Percentiles rank a stretch among this genome's conserved stretches.
Conservation (phyloP, 441 rosid genomes). For the Pelargonium fulgidum region DNA sequence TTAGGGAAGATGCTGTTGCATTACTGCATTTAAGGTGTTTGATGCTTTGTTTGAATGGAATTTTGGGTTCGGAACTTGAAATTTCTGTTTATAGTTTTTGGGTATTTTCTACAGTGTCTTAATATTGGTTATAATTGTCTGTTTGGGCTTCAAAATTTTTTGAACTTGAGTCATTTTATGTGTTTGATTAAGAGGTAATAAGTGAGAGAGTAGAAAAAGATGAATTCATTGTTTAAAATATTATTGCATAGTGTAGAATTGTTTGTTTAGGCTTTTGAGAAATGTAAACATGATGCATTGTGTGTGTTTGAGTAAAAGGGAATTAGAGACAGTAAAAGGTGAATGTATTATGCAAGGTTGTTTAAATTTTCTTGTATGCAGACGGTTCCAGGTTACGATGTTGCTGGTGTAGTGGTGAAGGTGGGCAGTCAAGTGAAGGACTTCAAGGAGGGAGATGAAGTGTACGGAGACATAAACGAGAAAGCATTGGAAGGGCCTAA, state of each 20-base stretch:
- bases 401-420: constrained; percentile 81
- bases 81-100: neutral
- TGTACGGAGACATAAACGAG: constrained; percentile 74
- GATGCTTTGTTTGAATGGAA: neutral
- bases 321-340: neutral
- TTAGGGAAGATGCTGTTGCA: too few relatives aligned
- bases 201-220: too few relatives aligned
- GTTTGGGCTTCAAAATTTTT: neutral
- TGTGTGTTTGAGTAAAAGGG: neutral
- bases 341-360: neutral
- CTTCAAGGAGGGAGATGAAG: constrained; percentile 76
- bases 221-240: too few relatives aligned
- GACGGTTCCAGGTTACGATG: constrained; percentile 87
- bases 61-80: neutral
- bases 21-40: neutral
- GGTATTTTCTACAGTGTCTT: neutral
- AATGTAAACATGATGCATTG: neutral
- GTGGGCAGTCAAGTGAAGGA: constrained; percentile 63
- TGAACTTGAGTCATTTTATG: too few relatives aligned
- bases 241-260: too few relatives aligned
- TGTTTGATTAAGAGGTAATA: too few relatives aligned
- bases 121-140: neutral
- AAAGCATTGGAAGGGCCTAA: constrained; percentile 86
- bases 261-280: neutral
- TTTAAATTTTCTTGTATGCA: neutral